These are phyloP conservation scores for Herpetospermum pedunculosum DNA, from an alignment of 306 rosid genomes.

Conservation along the genomic window DNA sequence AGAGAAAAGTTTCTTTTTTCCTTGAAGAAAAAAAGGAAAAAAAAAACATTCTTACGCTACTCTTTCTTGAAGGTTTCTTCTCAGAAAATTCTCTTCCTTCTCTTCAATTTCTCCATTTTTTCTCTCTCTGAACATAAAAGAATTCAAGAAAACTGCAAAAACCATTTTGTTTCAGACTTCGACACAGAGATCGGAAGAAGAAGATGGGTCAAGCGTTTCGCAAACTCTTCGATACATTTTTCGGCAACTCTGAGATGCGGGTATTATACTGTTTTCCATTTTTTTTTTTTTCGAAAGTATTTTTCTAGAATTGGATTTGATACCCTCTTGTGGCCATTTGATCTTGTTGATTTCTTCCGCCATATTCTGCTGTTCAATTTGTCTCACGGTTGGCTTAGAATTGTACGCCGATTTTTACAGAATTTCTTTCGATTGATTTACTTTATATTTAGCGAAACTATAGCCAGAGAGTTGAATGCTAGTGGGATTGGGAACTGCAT, in stretches of 20 bases:
- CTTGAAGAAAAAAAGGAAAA: background rate
- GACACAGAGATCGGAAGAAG: background rate
- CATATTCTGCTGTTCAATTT: background rate
- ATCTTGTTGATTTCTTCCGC: background rate
- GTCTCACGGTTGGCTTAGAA: background rate
- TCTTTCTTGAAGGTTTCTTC: background rate
- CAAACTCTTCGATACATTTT: conserved; percentile 51
- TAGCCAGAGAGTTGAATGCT: background rate
- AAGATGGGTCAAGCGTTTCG: conserved; percentile 55
- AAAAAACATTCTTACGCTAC: background rate
- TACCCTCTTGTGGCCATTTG: background rate
- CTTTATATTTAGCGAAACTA: background rate
- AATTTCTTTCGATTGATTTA: background rate
- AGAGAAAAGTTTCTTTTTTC: no score
- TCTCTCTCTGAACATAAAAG: background rate
- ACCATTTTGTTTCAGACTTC: background rate
- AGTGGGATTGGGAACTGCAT: background rate
- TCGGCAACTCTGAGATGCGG: conserved; percentile 60
- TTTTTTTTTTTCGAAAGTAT: background rate
- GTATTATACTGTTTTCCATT: conserved; percentile 15
- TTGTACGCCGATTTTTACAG: background rate
- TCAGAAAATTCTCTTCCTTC: background rate
- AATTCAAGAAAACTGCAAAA: background rate
- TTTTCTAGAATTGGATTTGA: background rate
- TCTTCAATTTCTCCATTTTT: background rate